Conservation (phyloP, 768 basidiomycete species). For the Mrakia blollopis region DNA sequence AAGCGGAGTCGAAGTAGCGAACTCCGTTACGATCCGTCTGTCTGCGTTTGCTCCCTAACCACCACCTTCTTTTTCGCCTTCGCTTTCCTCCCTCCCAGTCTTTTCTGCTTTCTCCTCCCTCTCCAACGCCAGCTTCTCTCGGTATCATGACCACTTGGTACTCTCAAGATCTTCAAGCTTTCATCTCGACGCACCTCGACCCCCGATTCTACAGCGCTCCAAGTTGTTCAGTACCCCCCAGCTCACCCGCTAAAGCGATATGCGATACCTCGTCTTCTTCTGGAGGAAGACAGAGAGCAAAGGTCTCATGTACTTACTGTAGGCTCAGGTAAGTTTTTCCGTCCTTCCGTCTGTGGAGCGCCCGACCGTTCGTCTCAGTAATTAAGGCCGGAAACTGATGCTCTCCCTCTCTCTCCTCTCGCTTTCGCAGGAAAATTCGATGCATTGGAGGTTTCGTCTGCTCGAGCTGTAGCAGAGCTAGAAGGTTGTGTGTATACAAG, state of each 20-base stretch:
- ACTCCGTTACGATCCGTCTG: no score
- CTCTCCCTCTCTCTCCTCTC: background rate
- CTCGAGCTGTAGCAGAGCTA: conserved; percentile 39
- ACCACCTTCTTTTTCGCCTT: background rate
- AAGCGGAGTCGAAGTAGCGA: no score
- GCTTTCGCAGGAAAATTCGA: conserved; percentile 9
- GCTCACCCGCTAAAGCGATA: background rate
- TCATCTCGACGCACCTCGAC: background rate
- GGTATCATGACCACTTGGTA: background rate
- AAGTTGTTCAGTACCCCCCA: background rate
- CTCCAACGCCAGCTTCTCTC: background rate
- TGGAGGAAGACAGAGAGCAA: background rate
- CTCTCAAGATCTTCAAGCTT: background rate
- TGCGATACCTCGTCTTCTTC: background rate
- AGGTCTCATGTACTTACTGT: background rate
- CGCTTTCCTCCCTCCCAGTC: background rate
- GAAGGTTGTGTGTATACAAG: conserved; percentile 39
- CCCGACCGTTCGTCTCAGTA: no score
- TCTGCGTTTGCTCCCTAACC: background rate
- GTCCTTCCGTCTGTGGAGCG: no score
- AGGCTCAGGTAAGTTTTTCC: background rate
- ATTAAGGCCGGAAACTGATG: background rate
- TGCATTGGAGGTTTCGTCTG: conserved; percentile 41
- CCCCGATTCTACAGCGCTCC: background rate
- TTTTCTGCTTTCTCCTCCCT: background rate